Evolutionary conservation across 306 rosid species (phyloP).

Genomic region (Sesbania bispinosa): DNA sequence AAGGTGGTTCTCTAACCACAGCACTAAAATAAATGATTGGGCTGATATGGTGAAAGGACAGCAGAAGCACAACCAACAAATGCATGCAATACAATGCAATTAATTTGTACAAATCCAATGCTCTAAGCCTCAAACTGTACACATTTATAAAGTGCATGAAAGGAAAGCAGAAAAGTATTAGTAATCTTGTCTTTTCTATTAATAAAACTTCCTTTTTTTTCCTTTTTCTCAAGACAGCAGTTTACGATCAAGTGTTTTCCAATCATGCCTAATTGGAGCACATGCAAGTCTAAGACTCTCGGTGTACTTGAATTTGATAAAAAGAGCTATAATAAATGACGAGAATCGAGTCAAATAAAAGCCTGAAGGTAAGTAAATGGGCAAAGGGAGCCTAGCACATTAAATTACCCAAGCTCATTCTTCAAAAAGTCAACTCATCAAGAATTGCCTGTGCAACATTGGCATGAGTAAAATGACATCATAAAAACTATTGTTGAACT

Average conservation of each 20-base stretch:
- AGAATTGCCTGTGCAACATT: neutral
- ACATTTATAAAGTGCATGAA: neutral
- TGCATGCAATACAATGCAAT: neutral
- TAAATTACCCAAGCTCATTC: neutral
- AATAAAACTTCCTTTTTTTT: neutral
- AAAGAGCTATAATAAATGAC: constrained; percentile 7
- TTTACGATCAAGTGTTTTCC: neutral
- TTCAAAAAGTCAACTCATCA: constrained; percentile 3
- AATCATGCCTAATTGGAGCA: constrained; percentile 1
- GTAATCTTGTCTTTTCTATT: neutral
- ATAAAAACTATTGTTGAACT: neutral
- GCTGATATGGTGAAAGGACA: neutral
- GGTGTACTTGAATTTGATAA: constrained; percentile 2
- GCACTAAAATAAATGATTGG: constrained; percentile 10
- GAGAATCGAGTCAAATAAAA: constrained; percentile 6
- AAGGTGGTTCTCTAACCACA: constrained; percentile 17
- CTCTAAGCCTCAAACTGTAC: neutral
- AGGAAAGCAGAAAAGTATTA: neutral
- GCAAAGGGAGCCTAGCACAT: constrained; percentile 7
- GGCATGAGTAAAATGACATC: neutral
- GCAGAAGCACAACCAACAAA: constrained; percentile 13
- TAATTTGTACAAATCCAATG: constrained; percentile 8
- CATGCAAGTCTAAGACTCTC: constrained; percentile 3
- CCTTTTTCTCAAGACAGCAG: neutral
- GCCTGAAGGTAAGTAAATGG: constrained; percentile 14